Base-by-base conservation (phyloP, 202 grass and related monocot genomes). In the Panicum hallii region DNA sequence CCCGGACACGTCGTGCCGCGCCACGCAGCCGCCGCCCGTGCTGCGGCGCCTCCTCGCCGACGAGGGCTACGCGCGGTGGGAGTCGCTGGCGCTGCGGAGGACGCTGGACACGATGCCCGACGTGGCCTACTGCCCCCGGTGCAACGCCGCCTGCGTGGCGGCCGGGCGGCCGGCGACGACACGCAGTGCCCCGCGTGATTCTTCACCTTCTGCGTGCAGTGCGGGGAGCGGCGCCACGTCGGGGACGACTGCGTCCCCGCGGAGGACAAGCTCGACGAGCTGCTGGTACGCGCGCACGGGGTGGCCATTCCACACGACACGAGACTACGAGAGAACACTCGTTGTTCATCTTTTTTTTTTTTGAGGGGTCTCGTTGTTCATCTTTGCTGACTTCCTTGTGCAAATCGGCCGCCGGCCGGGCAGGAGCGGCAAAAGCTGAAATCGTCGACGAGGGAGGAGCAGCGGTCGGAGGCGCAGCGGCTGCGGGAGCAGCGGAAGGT, bases 251-350 rank as follows among this genome's bases (percentile, higher is more conserved):
- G 67, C 67, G n/a, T 70, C 11, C 43, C 67, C 43, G 5, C 67
- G 1, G 17, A 22, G 0, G 40, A 43, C 8, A 68, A 68, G 66
- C 36, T 68, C 17, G 38, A 70, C 0, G 20, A 46, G 63, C 73
- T 92, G 67, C 87, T 89, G 87, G 87, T 92, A 87, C 14, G 11
- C 23, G 5, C 57, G 9, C 52, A 19, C 50, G 50, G 6, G 54
- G 19, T 22, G 20, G 20, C 7, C 16, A 55, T 20, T 8, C 17
- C 5, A 20, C 52, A 55, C 8, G 52, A 32, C 32, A 32, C 32
- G 32, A 32, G 32, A 32, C 26, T 26, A 26, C 26, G 26, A 26
- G 26, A 26, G 26, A 26, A 26, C 26, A 26, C 26, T 26, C 26
- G 26, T 26, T 26, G 26, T 26, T 26, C 26, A 26, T 26, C 26